A percentile compares a stretch with the other conserved stretches of the same genome.
Conservation (phyloP, 139 green algal genomes). For the Dunaliella primolecta region DNA sequence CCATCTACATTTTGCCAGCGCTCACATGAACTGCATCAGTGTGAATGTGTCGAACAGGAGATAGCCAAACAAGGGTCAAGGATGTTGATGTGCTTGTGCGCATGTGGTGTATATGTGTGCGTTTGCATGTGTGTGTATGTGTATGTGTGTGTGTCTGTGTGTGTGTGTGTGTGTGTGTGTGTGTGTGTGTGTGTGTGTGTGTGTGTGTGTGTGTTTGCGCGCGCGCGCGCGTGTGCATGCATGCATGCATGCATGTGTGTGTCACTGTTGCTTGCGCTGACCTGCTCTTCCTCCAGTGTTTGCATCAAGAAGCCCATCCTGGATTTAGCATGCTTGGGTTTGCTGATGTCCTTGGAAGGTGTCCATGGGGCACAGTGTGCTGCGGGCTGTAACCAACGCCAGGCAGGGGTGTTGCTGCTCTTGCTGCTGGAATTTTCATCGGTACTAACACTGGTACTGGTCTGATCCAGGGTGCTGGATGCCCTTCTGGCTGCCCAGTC, state of each 20-base stretch:
- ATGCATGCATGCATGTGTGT: neutral
- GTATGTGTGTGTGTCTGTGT: neutral
- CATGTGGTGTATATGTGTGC: neutral
- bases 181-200: neutral
- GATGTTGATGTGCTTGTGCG: too few relatives aligned
- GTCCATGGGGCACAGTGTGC: neutral
- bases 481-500: too few relatives aligned
- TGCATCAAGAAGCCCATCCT: slow-evolving; percentile 43
- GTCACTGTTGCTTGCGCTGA: neutral
- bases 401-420: too few relatives aligned
- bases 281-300: slow-evolving; percentile 25
- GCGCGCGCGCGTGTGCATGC: neutral
- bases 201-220: neutral
- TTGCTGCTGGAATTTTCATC: too few relatives aligned
- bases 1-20: too few relatives aligned
- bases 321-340: neutral
- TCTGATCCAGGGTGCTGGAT: too few relatives aligned
- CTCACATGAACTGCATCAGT: too few relatives aligned
- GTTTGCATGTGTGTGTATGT: neutral
- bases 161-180: neutral
- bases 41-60: too few relatives aligned
- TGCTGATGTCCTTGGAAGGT: neutral
- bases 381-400: slow-evolving; percentile 1
- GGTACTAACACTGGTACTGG: too few relatives aligned
- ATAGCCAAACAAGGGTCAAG: too few relatives aligned